Base-by-base conservation (phyloP, 768 basidiomycete species). In the Atractiella rhizophila region DNA sequence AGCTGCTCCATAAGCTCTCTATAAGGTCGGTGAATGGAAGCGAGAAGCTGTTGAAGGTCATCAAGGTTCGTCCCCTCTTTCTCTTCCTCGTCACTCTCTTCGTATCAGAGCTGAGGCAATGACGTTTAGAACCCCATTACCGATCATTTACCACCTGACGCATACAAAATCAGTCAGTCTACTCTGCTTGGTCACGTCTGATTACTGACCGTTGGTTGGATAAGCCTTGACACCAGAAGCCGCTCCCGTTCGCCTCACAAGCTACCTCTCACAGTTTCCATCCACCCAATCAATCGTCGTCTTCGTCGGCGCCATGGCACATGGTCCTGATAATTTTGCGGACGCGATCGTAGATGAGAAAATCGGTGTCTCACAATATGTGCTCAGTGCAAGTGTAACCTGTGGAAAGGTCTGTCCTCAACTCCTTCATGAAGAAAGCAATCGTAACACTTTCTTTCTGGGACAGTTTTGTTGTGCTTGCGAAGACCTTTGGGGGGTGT, bases 261-360 rank as follows among this genome's bases (percentile, higher is more conserved):
- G 68, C 43, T 94, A 81, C 63, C 64, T 98, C 33, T 74, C 74
- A 0, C 79, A 74, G 0, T 61, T 96, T 5, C 85, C 86, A 0
- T 67, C 74, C 40, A 78, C 80, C 4, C 82, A 94, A 53, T 75
- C 76, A 28, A 63, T 98, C 40, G 85, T 82, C 15, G 78, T 98
- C 40, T 91, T 94, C 51, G 85, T 98, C 42, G 88, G 88, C 36
- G 91, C 88, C 18, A 98, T 98, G 88, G 88, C 88, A 5, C 67
- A 88, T 43, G 88, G 88, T 57, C 62, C 69, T 37, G 91, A 98
- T 51, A 81, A 88, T 62, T 98, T 98, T 63, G 91, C 91, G 12
- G 91, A 98, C 60, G 76, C 70, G 19, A 64, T 78, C 50, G 78
- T 94, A 0, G 91, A 98, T 56, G 74, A 88, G 61, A 98, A 98